Base-by-base conservation (phyloP, 2,329 filamentous ascomycete genomes). In the Aspergillus fumigatiaffinis region DNA sequence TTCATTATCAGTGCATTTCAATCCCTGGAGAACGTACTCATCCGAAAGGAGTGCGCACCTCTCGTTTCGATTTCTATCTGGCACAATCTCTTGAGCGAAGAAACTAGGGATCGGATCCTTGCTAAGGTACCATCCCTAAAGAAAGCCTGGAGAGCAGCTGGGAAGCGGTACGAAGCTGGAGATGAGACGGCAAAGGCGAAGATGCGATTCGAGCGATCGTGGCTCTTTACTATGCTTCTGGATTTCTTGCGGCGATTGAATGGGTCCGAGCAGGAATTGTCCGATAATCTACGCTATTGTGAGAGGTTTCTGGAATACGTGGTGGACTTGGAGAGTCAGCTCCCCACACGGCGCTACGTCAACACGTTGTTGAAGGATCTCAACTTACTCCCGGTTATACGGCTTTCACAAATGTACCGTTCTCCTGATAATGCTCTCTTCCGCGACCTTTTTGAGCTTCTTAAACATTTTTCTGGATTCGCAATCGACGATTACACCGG, bases 21-120 rank as follows among this genome's bases (percentile, higher is more conserved):
- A 73, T 97, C 92, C 50, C 81, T 99, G 32, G 95, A 99, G 72
- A 92, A 87, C 70, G 84, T 85, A 41, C 84, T 96, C 55, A 90
- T 99, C 51, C 87, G 94, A 61, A 97, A 97, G 73, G 94, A 99
- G 79, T 97, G 94, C 74, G 94, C 93, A 6, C 91, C 95, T 1
- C 79, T 99, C 52, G 93, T 99, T 21, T 94, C 92, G 12, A 96
- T 99, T 66, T 88, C 90, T 1, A 91, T 94, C 66, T 99, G 94
- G 94, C 91, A 97, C 68, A 95, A 96, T 70, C 78, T 99, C 41
- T 89, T 90, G 29, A 89, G 84, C 56, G 91, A 95, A 35, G 82
- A 83, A 57, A 84, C 87, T 61, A 85, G 91, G 63, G 90, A 96
- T 54, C 79, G 79, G 35, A 84, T 87, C 55, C 81, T 99, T 29